Evolutionary conservation across 345 rosid species (phyloP).

Genomic region (Brassica rapa): DNA sequence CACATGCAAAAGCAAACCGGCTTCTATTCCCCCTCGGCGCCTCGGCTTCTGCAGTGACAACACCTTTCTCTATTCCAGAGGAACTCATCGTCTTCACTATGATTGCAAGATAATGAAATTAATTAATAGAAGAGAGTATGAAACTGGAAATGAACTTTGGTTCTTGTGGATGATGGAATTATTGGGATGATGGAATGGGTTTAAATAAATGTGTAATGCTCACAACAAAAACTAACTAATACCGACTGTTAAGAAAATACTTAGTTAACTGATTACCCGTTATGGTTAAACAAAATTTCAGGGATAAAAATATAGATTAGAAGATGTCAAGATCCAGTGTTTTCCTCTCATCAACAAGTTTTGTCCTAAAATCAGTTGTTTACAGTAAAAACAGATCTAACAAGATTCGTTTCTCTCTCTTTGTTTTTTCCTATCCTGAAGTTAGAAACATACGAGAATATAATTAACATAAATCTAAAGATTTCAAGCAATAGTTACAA

Average conservation of each 20-base stretch:
- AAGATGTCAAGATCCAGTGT: background rate
- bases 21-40: constrained; percentile 33
- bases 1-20: constrained; percentile 55
- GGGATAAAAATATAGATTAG: constrained; percentile 14
- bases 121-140: constrained; percentile 4
- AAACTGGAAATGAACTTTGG: background rate
- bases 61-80: constrained; percentile 24
- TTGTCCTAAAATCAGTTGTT: background rate
- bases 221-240: constrained; percentile 8
- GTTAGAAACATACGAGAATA: too few relatives aligned
- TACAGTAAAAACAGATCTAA: background rate
- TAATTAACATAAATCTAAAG: too few relatives aligned
- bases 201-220: constrained; percentile 21
- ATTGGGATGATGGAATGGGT: background rate
- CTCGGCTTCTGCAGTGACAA: background rate
- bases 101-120: background rate
- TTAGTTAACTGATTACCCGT: background rate
- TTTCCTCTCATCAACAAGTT: background rate
- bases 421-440: background rate
- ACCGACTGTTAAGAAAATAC: background rate
- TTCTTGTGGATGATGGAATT: constrained; percentile 10
- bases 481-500: too few relatives aligned
- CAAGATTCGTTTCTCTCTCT: background rate
- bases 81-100: constrained; percentile 9
- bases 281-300: background rate